Conservation (phyloP, 345 rosid species). For the Ceriops tagal region DNA sequence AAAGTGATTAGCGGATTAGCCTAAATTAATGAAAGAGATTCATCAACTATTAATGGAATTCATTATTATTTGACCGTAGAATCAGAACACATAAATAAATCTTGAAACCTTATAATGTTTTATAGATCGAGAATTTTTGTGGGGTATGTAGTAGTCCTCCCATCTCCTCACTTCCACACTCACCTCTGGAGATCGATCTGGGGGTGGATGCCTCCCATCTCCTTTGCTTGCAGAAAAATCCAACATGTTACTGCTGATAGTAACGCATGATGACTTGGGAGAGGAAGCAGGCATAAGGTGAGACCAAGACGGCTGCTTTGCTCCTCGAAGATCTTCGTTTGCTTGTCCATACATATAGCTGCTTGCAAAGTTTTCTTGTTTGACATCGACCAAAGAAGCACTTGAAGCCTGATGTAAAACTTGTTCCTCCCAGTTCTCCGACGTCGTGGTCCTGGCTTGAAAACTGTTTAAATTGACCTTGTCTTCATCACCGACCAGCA, state of each 20-base stretch:
- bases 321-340: slow-evolving; percentile 34
- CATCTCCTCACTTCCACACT: not conserved
- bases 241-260: slow-evolving; percentile 59
- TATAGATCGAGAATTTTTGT: too few species aligned
- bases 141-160: too few species aligned
- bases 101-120: slow-evolving; percentile 10
- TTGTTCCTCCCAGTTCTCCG: slow-evolving; percentile 70
- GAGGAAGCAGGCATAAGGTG: slow-evolving; percentile 54
- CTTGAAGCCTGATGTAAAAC: slow-evolving; percentile 47
- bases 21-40: too few species aligned
- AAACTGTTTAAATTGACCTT: slow-evolving; percentile 42
- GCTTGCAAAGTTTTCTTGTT: slow-evolving; percentile 60
- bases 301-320: slow-evolving; percentile 41
- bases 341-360: slow-evolving; percentile 44
- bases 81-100: not conserved
- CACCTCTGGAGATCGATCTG: slow-evolving; percentile 80
- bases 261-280: slow-evolving; percentile 64
- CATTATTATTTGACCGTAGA: too few species aligned
- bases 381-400: slow-evolving; percentile 38
- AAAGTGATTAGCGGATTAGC: too few species aligned
- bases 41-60: too few species aligned
- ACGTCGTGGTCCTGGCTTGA: slow-evolving; percentile 39
- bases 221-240: slow-evolving; percentile 60
- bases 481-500: slow-evolving; percentile 62
- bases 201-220: slow-evolving; percentile 57